These are phyloP conservation scores for Kluyveromyces marxianus DNA, from an alignment of 1,139 yeast genomes.

Conservation along the genomic window DNA sequence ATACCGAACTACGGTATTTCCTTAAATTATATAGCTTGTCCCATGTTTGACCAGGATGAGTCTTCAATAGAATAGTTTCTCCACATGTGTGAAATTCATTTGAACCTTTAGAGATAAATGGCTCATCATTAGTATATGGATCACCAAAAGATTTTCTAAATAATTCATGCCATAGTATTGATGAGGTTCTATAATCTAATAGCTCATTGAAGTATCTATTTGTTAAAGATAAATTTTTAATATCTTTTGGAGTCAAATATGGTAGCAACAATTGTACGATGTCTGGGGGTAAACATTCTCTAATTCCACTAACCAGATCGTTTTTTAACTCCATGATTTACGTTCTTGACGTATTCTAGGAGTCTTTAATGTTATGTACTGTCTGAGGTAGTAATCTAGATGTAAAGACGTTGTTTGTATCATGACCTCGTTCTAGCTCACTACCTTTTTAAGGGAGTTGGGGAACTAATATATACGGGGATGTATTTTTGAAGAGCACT, in stretches of 20 bases:
- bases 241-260: constrained; percentile 39
- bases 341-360: background rate
- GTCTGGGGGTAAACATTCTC: constrained; percentile 23
- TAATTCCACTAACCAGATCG: background rate
- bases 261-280: constrained; percentile 26
- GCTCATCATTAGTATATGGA: constrained; percentile 33
- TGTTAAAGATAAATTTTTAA: constrained; percentile 40
- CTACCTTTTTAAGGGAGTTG: no score
- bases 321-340: background rate
- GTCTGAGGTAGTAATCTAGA: no score
- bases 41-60: constrained; percentile 39
- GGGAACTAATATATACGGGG: no score
- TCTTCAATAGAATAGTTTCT: constrained; percentile 26
- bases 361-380: no score
- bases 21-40: constrained; percentile 42
- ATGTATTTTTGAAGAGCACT: no score
- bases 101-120: constrained; percentile 28
- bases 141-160: constrained; percentile 45
- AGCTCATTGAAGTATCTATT: constrained; percentile 30
- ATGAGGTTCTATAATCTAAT: constrained; percentile 32
- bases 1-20: constrained; percentile 37
- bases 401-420: no score
- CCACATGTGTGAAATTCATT: constrained; percentile 22
- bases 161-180: constrained; percentile 40
- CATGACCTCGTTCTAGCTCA: no score